Base-by-base conservation (phyloP, 2,329 filamentous ascomycete species). In the Penicillium sp. region DNA sequence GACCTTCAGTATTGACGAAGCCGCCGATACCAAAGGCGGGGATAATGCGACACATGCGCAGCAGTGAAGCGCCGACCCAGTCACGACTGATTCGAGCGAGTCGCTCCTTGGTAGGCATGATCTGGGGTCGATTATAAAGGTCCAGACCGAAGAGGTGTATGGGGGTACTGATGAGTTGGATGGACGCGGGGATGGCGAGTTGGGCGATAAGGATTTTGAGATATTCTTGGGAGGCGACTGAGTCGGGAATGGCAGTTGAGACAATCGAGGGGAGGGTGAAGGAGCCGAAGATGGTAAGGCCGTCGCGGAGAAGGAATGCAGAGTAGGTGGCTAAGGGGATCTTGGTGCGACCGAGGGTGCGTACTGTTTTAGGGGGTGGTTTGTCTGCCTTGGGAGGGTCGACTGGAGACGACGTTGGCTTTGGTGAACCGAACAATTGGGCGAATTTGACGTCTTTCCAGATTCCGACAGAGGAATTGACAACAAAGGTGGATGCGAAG, bases 401-500 rank as follows among this genome's bases (percentile, higher is more conserved):
- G 47, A 21, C 34, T 21, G 50, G 10, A 39, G 51, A n/a, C 13
- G 54, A 12, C 45, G 43, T 13, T 2, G 41, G 31, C n/a, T 42
- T n/a, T 23, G 39, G 36, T 2, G 58, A 29, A 38, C 67, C 67
- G 71, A 94, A 95, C 65, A 95, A 81, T 63, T 85, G 82, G 2
- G 89, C 89, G 71, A 92, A 95, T 57, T 87, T 85, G 64, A 86
- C 85, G 76, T 95, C 91, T 71, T 95, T 96, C 82, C 92, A 89
- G 45, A 73, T 70, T 70, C 89, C 88, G 34, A 95, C 77, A 12
- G 84, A 83, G 65, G 95, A 84, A 74, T 95, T 96, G 52, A 90
- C 83, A 23, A 83, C 74, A 24, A 84, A 87, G 3, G 88, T 91
- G 43, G 87, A 85, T 63, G 83, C 76, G 74, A 96, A 95, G 65